Evolutionary conservation across 2,329 filamentous ascomycete species (phyloP).

Genomic region (Chaetomiaceae sp.): DNA sequence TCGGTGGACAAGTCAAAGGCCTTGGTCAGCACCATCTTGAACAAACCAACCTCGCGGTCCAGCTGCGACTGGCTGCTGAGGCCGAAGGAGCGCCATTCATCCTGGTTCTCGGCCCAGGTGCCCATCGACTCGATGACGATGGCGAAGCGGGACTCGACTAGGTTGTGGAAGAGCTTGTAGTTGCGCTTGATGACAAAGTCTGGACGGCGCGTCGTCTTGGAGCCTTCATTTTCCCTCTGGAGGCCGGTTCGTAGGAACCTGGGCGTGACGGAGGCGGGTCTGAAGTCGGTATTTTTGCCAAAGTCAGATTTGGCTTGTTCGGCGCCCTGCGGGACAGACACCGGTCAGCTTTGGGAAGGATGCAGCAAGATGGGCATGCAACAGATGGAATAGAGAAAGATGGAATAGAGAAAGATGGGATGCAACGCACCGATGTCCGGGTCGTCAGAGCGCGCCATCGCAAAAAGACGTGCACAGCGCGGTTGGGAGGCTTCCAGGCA

Average conservation of each 20-base stretch:
- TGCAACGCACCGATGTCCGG: neutral
- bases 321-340: no score
- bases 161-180: constrained; percentile 27
- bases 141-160: constrained; percentile 34
- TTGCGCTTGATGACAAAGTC: constrained; percentile 18
- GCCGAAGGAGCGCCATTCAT: constrained; percentile 34
- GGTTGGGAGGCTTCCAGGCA: constrained; percentile 20
- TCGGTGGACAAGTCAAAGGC: constrained; percentile 43
- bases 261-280: neutral
- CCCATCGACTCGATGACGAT: constrained; percentile 32
- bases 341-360: no score
- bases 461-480: constrained; percentile 1
- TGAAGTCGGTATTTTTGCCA: no score
- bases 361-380: no score
- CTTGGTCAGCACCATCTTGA: constrained; percentile 42
- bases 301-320: no score
- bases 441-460: constrained; percentile 2
- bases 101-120: constrained; percentile 25
- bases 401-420: no score
- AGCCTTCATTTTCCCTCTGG: neutral
- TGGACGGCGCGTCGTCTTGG: neutral
- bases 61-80: constrained; percentile 40
- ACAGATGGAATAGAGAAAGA: no score
- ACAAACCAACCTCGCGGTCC: constrained; percentile 42
- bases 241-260: constrained; percentile 5